Base-by-base conservation (phyloP, 805 yeast species). In the Saccharomycopsis fermentans region DNA sequence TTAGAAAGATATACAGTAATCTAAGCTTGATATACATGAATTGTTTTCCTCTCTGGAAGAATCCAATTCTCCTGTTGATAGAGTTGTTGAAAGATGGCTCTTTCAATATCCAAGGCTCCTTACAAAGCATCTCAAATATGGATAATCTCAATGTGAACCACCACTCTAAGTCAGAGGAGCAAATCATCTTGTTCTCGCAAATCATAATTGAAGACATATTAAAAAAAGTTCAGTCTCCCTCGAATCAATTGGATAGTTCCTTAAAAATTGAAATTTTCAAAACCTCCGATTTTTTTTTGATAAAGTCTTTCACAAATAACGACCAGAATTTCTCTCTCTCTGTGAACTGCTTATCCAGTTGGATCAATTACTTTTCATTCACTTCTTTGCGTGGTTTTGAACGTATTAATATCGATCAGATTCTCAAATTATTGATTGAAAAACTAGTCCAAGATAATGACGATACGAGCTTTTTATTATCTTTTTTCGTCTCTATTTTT, bases 1-100 rank as follows among this genome's bases (percentile, higher is more conserved):
- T 81, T 26, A 77, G 75, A 59, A 87, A 87, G 65, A 67, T 86
- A 55, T 68, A 86, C 55, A 77, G 86, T 6, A 78, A 82, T 54
- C 64, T 84, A 34, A 74, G 83, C 2, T 66, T 80, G 36, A 65
- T 81, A 3, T 85, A 73, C 67, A 69, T 76, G 36, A 69, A 71
- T 53, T 69, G 74, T 58, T 71, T 70, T 48, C 58, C 65, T 1
- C 55, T 59, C 2, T 80, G 83, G 79, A 52, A 57, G 5, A 65
- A 74, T 54, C 82, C 84, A 1, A 57, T 80, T 32, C 39, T 63
- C 1, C 61, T 73, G 1, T 37, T 74, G 6, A 43, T 43, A 19
- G 50, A 43, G 14, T 43, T 43, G 14, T 21, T 43, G 6, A 21
- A 11, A 16, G 26, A 43, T 21, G 29, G 50, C 6, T 9, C 50